phyloP scores from a whole-genome alignment of 2,329 filamentous ascomycete genomes.

The Penicillium polonicum region DNA sequence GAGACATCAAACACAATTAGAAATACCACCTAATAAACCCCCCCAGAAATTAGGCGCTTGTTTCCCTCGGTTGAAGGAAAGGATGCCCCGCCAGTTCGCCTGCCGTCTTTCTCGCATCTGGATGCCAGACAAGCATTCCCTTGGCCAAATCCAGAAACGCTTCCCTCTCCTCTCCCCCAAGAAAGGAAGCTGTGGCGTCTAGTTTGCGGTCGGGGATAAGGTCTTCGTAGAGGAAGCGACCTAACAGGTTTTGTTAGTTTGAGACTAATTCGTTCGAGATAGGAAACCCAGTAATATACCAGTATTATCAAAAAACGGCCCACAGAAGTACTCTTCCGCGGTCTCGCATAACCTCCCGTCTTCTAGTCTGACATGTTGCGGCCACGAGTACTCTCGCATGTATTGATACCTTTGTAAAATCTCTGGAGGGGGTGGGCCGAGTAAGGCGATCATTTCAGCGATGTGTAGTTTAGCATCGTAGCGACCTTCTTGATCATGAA shows the following conservation, averaged over 20 bases:
- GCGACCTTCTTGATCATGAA: constrained; percentile 34
- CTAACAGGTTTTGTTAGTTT: constrained; percentile 28
- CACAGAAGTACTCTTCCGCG: constrained; percentile 36
- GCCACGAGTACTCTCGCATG: constrained; percentile 34
- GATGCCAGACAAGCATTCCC: too few relatives aligned
- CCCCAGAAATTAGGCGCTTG: too few relatives aligned
- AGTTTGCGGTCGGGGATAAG: too few relatives aligned
- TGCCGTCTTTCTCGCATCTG: too few relatives aligned
- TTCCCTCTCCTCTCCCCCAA: too few relatives aligned
- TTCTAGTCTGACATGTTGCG: constrained; percentile 29
- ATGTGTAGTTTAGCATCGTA: constrained; percentile 43
- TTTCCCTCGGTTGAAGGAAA: too few relatives aligned
- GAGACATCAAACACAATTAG: too few relatives aligned
- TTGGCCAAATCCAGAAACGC: too few relatives aligned
- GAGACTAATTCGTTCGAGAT: constrained; percentile 16
- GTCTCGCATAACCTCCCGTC: constrained; percentile 33
- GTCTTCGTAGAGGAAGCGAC: constrained; percentile 26
- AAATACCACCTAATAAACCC: too few relatives aligned
- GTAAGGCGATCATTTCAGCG: constrained; percentile 45
- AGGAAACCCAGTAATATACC: constrained; percentile 26
- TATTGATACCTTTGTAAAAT: constrained; percentile 36
- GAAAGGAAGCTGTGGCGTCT: too few relatives aligned
- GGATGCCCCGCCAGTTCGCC: too few relatives aligned
- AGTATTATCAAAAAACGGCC: constrained; percentile 39
- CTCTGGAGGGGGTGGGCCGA: constrained; percentile 41